Base-by-base conservation (phyloP, 306 rosid species). In the Vachellia pachyceras region DNA sequence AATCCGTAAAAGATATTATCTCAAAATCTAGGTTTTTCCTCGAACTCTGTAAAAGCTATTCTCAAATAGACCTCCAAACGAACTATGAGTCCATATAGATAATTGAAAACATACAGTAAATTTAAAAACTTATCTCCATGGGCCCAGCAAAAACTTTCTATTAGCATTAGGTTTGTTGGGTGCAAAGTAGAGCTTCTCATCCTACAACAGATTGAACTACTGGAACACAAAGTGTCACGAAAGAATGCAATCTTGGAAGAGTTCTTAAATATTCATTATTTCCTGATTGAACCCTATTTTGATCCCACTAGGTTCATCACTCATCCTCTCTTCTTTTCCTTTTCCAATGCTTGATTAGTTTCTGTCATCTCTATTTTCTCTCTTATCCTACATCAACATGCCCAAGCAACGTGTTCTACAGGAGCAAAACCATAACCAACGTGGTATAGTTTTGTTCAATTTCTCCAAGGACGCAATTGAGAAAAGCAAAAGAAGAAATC, bases 401-500 rank as follows among this genome's bases (percentile, higher is more conserved):
- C 18, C 77, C 35, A 45, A 67, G 77, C 10, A 22, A 61, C 17
- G 46, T 45, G 45, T 54, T 65, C 41, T 68, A 15, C 37, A 35
- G 25, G 45, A 77, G 54, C 35, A 42, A 33, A 80, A 75, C 65
- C 69, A 61, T 73, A 35, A 11, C 63, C 54, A 58, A 57, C 73
- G 23, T 37, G 47, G n/a, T 23, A 40, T 18, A 15, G 50, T 52
- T 69, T 57, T 42, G 52, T 67, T 36, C 46, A 69, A 69, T 84
- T 69, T 52, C 73, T 72, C 57, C 46, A 39, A 79, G 54, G 79
- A 25, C 61, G 58, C 23, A 35, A 50, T 44, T 42, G 39, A 41
- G 73, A 70, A 61, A 70, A 71, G 41, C 49, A 61, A 72, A 39
- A 83, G 33, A 79, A 74, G 65, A 25, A 70, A 71, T 12, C 77